A percentile compares a stretch with the other conserved stretches of the same genome.
Conservation (phyloP, 208 protist species). For the Trichomonas gallinae region DNA sequence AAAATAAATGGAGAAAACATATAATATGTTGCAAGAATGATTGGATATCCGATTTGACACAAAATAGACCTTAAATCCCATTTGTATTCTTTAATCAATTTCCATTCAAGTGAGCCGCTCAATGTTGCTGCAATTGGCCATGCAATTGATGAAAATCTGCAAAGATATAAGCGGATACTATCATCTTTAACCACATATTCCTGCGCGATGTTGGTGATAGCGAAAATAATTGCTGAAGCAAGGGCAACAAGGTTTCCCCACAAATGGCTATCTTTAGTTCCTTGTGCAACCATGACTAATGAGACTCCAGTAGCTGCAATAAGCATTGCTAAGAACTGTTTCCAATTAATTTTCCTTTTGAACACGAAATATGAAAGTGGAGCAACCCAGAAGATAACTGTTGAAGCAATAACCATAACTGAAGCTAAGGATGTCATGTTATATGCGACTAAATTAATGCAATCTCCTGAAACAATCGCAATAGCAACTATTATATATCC, state of each 20-base stretch:
- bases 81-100: neutral
- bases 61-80: neutral
- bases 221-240: neutral
- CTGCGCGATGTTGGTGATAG: neutral
- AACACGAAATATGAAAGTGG: neutral
- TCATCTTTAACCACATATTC: neutral
- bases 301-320: neutral
- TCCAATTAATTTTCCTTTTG: too few species aligned
- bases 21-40: neutral
- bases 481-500: neutral
- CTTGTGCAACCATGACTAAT: neutral
- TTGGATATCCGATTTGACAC: neutral
- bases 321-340: neutral
- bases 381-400: constrained; percentile 10
- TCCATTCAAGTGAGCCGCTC: neutral
- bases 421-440: neutral
- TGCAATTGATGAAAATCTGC: neutral
- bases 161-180: neutral
- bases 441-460: neutral
- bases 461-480: neutral
- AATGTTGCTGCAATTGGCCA: neutral
- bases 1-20: neutral
- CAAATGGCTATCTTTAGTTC: neutral
- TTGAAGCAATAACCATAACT: neutral
- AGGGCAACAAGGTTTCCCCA: neutral